phyloP scores from a whole-genome alignment of 805 yeast genomes.

The Starmerella stigmatis region DNA sequence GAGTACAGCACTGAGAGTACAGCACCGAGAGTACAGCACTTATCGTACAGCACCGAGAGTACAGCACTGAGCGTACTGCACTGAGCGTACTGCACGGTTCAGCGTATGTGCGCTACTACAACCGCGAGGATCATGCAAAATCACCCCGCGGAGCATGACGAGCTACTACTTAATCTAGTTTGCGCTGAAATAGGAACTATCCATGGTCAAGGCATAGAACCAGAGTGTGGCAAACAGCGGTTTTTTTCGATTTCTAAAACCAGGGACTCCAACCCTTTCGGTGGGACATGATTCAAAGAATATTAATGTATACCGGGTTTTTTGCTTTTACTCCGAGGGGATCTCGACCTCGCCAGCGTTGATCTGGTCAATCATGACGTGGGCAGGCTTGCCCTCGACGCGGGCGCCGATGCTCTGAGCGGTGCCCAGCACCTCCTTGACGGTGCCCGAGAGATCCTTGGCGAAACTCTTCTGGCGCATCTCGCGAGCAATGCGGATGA shows the following conservation, averaged over 20 bases:
- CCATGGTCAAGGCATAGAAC: slow-evolving; percentile 37
- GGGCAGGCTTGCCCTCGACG: slow-evolving; percentile 98
- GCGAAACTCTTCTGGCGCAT: slow-evolving; percentile 98
- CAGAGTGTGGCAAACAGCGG: slow-evolving; percentile 97
- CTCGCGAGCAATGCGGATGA: slow-evolving; percentile 92
- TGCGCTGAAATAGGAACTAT: slow-evolving; percentile 12
- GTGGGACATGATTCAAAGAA: slow-evolving; percentile 7
- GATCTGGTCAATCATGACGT: slow-evolving; percentile 96
- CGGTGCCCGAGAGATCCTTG: slow-evolving; percentile 90
- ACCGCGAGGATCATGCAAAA: slow-evolving; percentile 2
- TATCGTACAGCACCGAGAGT: too few relatives aligned
- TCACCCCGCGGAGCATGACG: slow-evolving; percentile 4
- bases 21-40: too few relatives aligned
- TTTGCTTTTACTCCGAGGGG: slow-evolving; percentile 29
- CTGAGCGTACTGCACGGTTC: too few relatives aligned
- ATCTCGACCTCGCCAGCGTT: slow-evolving; percentile 93
- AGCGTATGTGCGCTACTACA: background rate
- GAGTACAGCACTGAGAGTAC: too few relatives aligned
- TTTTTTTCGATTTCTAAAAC: slow-evolving; percentile 15
- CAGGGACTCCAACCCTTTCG: background rate
- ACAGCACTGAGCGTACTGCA: too few relatives aligned
- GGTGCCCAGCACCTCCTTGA: slow-evolving; percentile 98
- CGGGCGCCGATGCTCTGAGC: slow-evolving; percentile 99
- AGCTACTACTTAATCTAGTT: slow-evolving; percentile 10
- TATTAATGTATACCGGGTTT: slow-evolving; percentile 4